Conservation (phyloP, 768 basidiomycete species). For the Termitomyces sp. region DNA sequence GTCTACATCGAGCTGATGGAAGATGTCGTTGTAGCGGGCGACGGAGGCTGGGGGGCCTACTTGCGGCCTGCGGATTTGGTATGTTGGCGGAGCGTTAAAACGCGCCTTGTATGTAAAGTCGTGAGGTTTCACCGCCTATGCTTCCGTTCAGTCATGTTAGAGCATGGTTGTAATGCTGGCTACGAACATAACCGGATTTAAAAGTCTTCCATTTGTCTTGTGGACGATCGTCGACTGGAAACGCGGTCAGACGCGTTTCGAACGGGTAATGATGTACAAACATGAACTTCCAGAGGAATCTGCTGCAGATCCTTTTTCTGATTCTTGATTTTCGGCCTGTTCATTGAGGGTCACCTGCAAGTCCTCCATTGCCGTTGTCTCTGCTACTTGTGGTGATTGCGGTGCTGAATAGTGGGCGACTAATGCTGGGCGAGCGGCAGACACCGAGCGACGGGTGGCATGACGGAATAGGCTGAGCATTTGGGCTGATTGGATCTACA, state of each 20-base stretch:
- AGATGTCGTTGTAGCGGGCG: conserved; percentile 59
- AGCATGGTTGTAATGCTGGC: not conserved
- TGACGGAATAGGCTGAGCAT: conserved; percentile 19
- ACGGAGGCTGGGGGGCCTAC: conserved; percentile 55
- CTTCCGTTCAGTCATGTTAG: not conserved
- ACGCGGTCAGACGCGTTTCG: conserved; percentile 2
- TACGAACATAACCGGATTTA: conserved; percentile 16
- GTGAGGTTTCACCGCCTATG: conserved; percentile 20
- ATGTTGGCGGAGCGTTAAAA: conserved; percentile 16
- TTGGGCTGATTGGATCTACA: not conserved
- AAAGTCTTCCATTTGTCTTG: conserved; percentile 21
- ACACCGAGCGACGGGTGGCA: conserved; percentile 3
- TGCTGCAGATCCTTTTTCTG: not conserved
- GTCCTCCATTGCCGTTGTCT: not conserved
- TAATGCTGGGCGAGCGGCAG: conserved; percentile 1
- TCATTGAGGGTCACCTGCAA: not conserved
- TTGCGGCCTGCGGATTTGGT: conserved; percentile 26
- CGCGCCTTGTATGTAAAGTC: conserved; percentile 28
- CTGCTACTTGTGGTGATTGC: too few relatives aligned
- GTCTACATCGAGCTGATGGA: conserved; percentile 69
- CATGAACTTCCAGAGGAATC: not conserved
- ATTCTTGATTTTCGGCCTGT: not conserved
- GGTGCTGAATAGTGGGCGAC: conserved; percentile 5
- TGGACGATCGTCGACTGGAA: not conserved
- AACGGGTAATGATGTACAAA: not conserved